Base-by-base conservation (phyloP, 768 basidiomycete genomes). In the Calocybe indica region DNA sequence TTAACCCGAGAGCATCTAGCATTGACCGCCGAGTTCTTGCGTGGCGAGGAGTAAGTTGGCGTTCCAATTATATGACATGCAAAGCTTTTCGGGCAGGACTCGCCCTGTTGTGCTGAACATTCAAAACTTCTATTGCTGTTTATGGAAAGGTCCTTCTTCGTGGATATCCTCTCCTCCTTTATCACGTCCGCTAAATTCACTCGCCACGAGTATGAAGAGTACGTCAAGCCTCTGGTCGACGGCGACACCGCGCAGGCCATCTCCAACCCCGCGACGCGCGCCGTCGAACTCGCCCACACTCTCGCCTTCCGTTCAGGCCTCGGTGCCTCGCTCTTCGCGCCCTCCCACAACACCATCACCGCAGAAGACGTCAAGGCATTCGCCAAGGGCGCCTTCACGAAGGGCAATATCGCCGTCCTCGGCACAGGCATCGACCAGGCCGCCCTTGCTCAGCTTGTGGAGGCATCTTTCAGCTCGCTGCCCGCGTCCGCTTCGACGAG, bases 241-340 rank as follows among this genome's bases (percentile, higher is more conserved):
- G 73, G 80, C 47, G 95, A 98, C 60, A 70, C 83, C 39, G 64
- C 75, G 35, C 70, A 79, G 15, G 88, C 83, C 10, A 62, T 69
- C 39, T 64, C 72, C 40, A 72, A 86, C 50, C 82, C 91, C 6
- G 73, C 76, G 15, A 76, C 78, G 1, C 73, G 75, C 56, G 93
- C 93, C 37, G 53, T 98, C 48, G 95, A 99, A 60, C 71, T 85
- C 34, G 93, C 92, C 4, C 95, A 98, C 64, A 66, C 78, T 38
- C 73, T 94, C 49, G 94, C 95, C 38, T 99, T 98, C 88, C 92
- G 94, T 60, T 75, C 74, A 37, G 95, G 95, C 11, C 92, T 98
- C 58, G 95, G 95, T 57, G 78, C 87, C 55, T 86, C 94, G 15
- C 79, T 97, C 51, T 92, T 90, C 67, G 86, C 92, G 13, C 72